These are phyloP conservation scores for Claviceps digitariae DNA, from an alignment of 2,329 filamentous ascomycete genomes.

Conservation along the genomic window DNA sequence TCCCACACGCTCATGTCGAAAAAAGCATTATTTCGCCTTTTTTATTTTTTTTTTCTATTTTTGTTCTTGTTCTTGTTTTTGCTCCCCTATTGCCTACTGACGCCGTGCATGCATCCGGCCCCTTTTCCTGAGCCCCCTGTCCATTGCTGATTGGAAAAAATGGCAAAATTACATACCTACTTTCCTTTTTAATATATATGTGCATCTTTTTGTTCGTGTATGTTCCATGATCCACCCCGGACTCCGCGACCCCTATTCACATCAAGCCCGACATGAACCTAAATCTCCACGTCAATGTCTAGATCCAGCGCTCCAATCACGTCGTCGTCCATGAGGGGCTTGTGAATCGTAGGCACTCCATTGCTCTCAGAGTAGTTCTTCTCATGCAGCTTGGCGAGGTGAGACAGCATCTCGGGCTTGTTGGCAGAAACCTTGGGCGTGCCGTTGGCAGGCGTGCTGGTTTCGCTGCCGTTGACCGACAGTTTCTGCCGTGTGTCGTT, in stretches of 20 bases:
- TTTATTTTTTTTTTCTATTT: too few relatives aligned
- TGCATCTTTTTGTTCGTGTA: background rate
- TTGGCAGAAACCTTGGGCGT: slow-evolving; percentile 35
- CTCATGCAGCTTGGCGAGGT: slow-evolving; percentile 39
- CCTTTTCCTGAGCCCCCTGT: too few relatives aligned
- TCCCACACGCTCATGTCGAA: too few relatives aligned
- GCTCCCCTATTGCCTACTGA: too few relatives aligned
- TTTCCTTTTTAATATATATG: background rate
- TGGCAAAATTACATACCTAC: too few relatives aligned
- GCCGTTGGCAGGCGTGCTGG: slow-evolving; percentile 38
- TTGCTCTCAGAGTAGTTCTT: slow-evolving; percentile 43
- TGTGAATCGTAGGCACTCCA: slow-evolving; percentile 55
- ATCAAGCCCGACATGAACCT: background rate
- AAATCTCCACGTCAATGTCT: slow-evolving; percentile 85
- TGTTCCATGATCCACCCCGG: background rate
- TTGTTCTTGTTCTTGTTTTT: too few relatives aligned
- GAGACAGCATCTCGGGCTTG: slow-evolving; percentile 30
- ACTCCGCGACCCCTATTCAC: too few relatives aligned
- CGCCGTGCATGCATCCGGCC: too few relatives aligned
- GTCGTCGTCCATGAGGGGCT: slow-evolving; percentile 79
- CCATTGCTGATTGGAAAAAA: too few relatives aligned
- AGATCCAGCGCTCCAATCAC: slow-evolving; percentile 81
- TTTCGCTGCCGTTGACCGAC: slow-evolving; percentile 31
- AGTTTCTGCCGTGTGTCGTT: slow-evolving; percentile 35
- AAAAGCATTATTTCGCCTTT: too few relatives aligned